Percentiles rank a stretch among this genome's conserved stretches.
Evolutionary conservation across 495 filamentous ascomycete species (phyloP).

Genomic region (Stereocaulon alpinum): DNA sequence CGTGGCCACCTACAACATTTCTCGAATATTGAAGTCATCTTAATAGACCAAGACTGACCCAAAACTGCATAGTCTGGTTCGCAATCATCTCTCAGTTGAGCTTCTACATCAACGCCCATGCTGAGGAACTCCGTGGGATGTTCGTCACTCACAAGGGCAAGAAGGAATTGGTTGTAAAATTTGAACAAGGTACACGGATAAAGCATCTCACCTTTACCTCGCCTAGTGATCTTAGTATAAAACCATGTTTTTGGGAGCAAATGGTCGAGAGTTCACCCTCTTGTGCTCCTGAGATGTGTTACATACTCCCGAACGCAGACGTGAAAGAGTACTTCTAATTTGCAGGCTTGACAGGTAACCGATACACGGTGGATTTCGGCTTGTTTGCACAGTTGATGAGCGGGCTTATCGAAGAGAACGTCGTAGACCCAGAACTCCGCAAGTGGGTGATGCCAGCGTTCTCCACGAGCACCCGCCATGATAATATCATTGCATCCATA

Average conservation of each 20-base stretch:
- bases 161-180: constrained; percentile 32
- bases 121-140: constrained; percentile 32
- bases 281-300: too few species aligned
- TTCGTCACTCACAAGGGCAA: constrained; percentile 38
- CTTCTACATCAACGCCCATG: constrained; percentile 40
- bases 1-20: too few species aligned
- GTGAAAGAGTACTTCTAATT: too few species aligned
- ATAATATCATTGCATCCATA: constrained; percentile 27
- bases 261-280: too few species aligned
- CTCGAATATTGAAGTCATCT: too few species aligned
- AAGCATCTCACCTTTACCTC: too few species aligned
- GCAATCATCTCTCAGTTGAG: constrained; percentile 46
- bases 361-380: too few species aligned
- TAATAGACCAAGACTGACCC: too few species aligned
- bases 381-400: constrained; percentile 26
- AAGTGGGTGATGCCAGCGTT: constrained; percentile 36
- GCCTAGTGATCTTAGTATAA: too few species aligned
- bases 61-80: constrained; percentile 37
- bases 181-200: background rate
- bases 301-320: too few species aligned
- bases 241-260: too few species aligned
- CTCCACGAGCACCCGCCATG: constrained; percentile 32
- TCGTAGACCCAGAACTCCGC: constrained; percentile 28
- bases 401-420: constrained; percentile 27
- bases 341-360: too few species aligned